Conservation (phyloP, 2,329 filamentous ascomycete species). For the Bipolaris oryzae region DNA sequence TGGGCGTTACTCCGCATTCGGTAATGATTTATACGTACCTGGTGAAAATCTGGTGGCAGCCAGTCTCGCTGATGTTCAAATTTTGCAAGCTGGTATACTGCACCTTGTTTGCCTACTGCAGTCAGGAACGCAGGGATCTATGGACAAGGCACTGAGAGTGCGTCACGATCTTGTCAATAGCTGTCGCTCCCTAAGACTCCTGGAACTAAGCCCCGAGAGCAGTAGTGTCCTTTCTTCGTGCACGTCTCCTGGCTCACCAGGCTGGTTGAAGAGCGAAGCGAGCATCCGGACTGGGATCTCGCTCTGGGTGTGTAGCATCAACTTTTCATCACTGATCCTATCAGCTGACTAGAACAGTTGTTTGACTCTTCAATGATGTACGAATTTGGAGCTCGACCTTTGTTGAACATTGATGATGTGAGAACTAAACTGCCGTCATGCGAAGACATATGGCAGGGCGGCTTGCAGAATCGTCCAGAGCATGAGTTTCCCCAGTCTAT, state of each 20-base stretch:
- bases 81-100: conserved; percentile 16
- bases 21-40: background rate
- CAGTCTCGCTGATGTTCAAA: background rate
- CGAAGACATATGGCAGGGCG: conserved; percentile 18
- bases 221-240: background rate
- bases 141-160: conserved; percentile 8
- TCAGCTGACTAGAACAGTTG: background rate
- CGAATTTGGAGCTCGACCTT: conserved; percentile 16
- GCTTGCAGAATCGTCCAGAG: background rate
- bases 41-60: background rate
- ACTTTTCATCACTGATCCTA: background rate
- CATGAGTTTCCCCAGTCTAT: background rate
- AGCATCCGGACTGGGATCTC: conserved; percentile 13
- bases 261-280: background rate
- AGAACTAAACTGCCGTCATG: conserved; percentile 12
- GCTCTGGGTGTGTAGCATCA: conserved; percentile 12
- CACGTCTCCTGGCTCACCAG: background rate
- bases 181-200: conserved; percentile 9
- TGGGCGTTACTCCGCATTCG: background rate
- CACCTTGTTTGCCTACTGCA: conserved; percentile 17
- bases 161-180: conserved; percentile 11
- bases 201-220: background rate
- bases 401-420: conserved; percentile 16
- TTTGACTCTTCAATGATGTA: conserved; percentile 16
- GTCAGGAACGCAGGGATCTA: conserved; percentile 10